These are phyloP conservation scores for Phytopythium delawarense DNA, from an alignment of 352 stramenopile genomes.

Conservation along the genomic window DNA sequence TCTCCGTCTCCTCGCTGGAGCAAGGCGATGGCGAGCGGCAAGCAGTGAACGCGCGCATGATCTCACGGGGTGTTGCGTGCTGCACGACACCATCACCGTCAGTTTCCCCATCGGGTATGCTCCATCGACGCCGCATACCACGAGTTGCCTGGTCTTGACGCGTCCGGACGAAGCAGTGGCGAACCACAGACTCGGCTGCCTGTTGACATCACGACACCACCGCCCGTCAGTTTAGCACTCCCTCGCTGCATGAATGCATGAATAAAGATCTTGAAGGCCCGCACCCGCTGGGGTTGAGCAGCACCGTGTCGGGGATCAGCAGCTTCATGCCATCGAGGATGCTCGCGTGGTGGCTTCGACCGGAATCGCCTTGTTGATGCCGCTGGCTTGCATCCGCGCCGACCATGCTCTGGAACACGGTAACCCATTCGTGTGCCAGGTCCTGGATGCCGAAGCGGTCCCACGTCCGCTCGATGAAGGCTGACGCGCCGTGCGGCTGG, in stretches of 20 bases:
- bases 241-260: background rate
- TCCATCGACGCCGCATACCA: slow-evolving; percentile 13
- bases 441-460: slow-evolving; percentile 27
- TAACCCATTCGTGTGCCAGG: slow-evolving; percentile 56
- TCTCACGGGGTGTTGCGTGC: slow-evolving; percentile 35
- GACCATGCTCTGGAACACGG: slow-evolving; percentile 49
- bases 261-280: background rate
- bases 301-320: slow-evolving; percentile 50
- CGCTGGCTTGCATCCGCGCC: slow-evolving; percentile 14
- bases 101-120: background rate
- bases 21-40: background rate
- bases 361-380: background rate
- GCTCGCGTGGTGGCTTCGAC: background rate
- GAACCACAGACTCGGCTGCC: slow-evolving; percentile 60
- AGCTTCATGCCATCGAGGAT: slow-evolving; percentile 29
- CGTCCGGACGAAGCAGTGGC: slow-evolving; percentile 36
- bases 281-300: slow-evolving; percentile 55
- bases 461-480: slow-evolving; percentile 29
- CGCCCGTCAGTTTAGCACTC: background rate
- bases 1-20: background rate
- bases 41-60: slow-evolving; percentile 27
- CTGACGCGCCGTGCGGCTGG: slow-evolving; percentile 36
- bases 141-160: slow-evolving; percentile 34
- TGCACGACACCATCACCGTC: slow-evolving; percentile 12
- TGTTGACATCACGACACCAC: slow-evolving; percentile 12